phyloP scores from a whole-genome alignment of 768 basidiomycete species.

The Tephrocybe sp. region DNA sequence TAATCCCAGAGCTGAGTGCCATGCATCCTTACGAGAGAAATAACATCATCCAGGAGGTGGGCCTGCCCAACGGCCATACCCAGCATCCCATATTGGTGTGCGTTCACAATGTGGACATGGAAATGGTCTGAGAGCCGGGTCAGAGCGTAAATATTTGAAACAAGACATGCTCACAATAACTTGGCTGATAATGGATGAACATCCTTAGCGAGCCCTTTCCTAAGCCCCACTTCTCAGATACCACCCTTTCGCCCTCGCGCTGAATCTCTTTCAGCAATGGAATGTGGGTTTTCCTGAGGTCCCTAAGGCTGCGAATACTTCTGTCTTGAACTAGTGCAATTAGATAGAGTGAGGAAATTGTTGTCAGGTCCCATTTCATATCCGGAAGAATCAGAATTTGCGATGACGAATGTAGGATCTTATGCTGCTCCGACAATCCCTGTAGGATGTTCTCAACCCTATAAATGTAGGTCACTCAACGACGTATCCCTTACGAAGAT shows the following conservation, averaged over 20 bases:
- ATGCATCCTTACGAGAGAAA: constrained; percentile 61
- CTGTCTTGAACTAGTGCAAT: constrained; percentile 68
- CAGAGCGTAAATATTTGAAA: background rate
- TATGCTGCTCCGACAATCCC: constrained; percentile 71
- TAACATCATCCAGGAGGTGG: constrained; percentile 89
- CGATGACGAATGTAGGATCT: constrained; percentile 61
- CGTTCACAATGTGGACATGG: constrained; percentile 89
- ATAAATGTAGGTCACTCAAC: background rate
- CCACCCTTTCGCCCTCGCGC: constrained; percentile 48
- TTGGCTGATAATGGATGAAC: constrained; percentile 84
- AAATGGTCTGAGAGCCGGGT: constrained; percentile 69
- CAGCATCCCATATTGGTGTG: constrained; percentile 56
- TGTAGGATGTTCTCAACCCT: constrained; percentile 88
- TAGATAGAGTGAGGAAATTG: constrained; percentile 78
- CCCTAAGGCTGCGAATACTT: constrained; percentile 69
- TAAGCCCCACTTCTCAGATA: constrained; percentile 65
- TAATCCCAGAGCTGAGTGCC: too few species aligned
- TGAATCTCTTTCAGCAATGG: constrained; percentile 65
- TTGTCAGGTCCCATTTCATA: constrained; percentile 93
- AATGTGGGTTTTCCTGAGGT: constrained; percentile 66
- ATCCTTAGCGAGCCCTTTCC: constrained; percentile 61
- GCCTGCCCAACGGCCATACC: constrained; percentile 89
- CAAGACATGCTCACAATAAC: background rate
- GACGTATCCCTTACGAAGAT: background rate
- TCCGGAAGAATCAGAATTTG: constrained; percentile 86